Conservation (phyloP, 2,329 filamentous ascomycete genomes). For the Clonostachys solani region DNA sequence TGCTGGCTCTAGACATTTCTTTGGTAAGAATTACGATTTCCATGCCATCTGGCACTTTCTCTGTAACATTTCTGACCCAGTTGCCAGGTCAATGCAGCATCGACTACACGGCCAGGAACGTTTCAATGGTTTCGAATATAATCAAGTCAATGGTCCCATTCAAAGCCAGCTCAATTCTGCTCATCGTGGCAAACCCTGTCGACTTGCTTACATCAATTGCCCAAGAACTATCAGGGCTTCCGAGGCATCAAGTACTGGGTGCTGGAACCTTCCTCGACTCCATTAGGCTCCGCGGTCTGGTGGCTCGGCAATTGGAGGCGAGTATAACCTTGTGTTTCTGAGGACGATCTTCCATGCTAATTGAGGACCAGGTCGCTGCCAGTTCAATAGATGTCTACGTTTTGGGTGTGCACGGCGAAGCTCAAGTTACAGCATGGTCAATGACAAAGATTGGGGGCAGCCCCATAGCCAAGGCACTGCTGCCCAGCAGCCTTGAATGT, state of each 20-base stretch:
- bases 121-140: conserved; percentile 40
- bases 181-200: conserved; percentile 50
- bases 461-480: conserved; percentile 6
- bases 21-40: conserved; percentile 14
- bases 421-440: conserved; percentile 14
- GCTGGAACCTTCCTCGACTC: conserved; percentile 50
- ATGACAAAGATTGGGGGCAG: conserved; percentile 10
- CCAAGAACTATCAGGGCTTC: conserved; percentile 39
- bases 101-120: conserved; percentile 30
- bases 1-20: conserved; percentile 42
- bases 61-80: too few species aligned
- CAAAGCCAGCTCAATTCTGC: conserved; percentile 36
- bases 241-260: conserved; percentile 42
- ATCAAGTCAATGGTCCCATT: conserved; percentile 44
- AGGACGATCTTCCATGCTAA: too few species aligned
- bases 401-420: conserved; percentile 13
- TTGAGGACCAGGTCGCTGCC: conserved; percentile 2
- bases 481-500: conserved; percentile 11
- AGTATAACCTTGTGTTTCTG: not conserved
- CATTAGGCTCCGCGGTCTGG: conserved; percentile 36
- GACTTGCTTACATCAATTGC: conserved; percentile 48
- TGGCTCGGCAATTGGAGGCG: conserved; percentile 20
- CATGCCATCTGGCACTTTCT: not conserved
- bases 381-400: conserved; percentile 11
- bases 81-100: conserved; percentile 10